A percentile compares a stretch with the other conserved stretches of the same genome.
phyloP scores from a whole-genome alignment of 2,329 filamentous ascomycete species.

The Sporothrix schenckii region DNA sequence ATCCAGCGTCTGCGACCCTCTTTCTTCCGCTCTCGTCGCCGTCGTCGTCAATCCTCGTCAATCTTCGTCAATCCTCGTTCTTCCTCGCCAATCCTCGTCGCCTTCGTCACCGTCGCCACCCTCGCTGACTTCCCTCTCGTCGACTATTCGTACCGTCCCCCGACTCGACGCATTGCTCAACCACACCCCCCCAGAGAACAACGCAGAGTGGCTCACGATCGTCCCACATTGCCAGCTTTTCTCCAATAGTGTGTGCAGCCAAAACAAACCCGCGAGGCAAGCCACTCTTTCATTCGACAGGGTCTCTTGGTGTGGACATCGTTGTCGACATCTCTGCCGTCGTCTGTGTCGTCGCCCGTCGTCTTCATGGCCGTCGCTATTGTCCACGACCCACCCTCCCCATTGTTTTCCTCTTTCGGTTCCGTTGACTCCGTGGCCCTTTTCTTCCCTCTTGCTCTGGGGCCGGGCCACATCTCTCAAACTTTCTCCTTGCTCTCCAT shows the following conservation, averaged over 20 bases:
- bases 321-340: neutral
- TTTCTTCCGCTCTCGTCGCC: slow-evolving; percentile 19
- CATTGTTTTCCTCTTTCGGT: slow-evolving; percentile 24
- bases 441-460: neutral
- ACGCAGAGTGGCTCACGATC: slow-evolving; percentile 25
- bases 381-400: slow-evolving; percentile 13
- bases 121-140: neutral
- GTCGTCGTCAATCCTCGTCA: neutral
- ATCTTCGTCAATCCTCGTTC: neutral
- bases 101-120: slow-evolving; percentile 1
- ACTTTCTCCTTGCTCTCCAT: neutral
- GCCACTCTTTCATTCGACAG: slow-evolving; percentile 15
- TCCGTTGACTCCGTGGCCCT: slow-evolving; percentile 9
- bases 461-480: slow-evolving; percentile 16
- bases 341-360: neutral
- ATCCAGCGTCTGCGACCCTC: neutral
- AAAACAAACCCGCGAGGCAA: neutral
- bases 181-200: slow-evolving; percentile 21
- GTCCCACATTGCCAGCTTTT: slow-evolving; percentile 41
- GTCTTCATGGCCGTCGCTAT: neutral
- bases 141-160: slow-evolving; percentile 14
- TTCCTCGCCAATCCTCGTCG: neutral
- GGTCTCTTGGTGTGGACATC: neutral
- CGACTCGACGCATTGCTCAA: slow-evolving; percentile 9
- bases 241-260: slow-evolving; percentile 27